Percentiles rank a stretch among this genome's conserved stretches.
Conservation (phyloP, 2,329 filamentous ascomycete species). For the Chrysoporthe cubensis region DNA sequence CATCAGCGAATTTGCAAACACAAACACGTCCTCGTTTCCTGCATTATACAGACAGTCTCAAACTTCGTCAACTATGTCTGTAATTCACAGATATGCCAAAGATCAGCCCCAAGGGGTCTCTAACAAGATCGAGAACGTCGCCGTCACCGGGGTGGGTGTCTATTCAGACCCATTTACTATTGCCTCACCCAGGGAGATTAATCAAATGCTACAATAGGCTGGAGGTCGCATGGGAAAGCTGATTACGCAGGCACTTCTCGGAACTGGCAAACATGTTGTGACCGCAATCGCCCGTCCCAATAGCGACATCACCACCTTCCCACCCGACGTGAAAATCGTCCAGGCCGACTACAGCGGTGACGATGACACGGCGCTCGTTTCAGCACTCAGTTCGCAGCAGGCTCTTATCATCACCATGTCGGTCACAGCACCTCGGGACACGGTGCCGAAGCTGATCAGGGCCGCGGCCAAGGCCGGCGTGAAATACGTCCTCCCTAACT, state of each 20-base stretch:
- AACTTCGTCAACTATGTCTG: neutral
- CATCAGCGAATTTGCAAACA: neutral
- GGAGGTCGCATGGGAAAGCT: conserved; percentile 31
- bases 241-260: conserved; percentile 40
- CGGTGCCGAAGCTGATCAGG: conserved; percentile 43
- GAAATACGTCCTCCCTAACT: conserved; percentile 49
- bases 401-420: conserved; percentile 45
- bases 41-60: neutral
- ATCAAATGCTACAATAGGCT: conserved; percentile 26
- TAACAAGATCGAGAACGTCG: conserved; percentile 29
- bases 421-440: conserved; percentile 40
- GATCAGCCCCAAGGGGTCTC: conserved; percentile 4
- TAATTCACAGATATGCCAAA: neutral
- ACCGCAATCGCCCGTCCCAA: conserved; percentile 53
- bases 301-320: conserved; percentile 43
- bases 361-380: conserved; percentile 37
- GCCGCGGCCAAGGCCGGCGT: conserved; percentile 49
- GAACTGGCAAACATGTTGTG: conserved; percentile 49
- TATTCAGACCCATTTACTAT: conserved; percentile 2
- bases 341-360: conserved; percentile 48
- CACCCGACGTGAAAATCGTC: conserved; percentile 41
- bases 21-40: neutral
- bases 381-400: conserved; percentile 39
- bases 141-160: conserved; percentile 29
- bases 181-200: neutral